Conservation (phyloP, 176 grass and related monocot species). For the Zea luxurians region DNA sequence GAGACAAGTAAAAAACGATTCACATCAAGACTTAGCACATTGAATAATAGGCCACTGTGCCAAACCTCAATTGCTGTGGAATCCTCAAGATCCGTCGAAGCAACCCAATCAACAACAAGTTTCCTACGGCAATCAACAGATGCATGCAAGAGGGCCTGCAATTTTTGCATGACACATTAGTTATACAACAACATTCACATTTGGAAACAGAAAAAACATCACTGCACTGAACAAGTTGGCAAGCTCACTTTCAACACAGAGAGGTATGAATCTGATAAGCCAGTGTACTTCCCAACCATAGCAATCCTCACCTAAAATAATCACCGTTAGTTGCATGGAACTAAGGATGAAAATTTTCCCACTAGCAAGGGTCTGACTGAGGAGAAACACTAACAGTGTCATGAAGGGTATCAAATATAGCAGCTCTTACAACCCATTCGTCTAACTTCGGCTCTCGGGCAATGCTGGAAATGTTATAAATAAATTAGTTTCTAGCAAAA, state of each 20-base stretch:
- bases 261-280: slow-evolving; percentile 72
- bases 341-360: slow-evolving; percentile 5
- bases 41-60: slow-evolving; percentile 1
- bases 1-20: slow-evolving; percentile 30
- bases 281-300: slow-evolving; percentile 80
- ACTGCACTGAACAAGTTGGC: neutral
- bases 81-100: slow-evolving; percentile 76
- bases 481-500: neutral
- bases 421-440: slow-evolving; percentile 63
- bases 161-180: neutral
- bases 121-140: slow-evolving; percentile 68
- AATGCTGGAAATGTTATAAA: slow-evolving; percentile 35
- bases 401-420: slow-evolving; percentile 52
- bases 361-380: slow-evolving; percentile 2
- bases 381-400: slow-evolving; percentile 51
- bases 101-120: slow-evolving; percentile 78
- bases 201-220: neutral
- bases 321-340: slow-evolving; percentile 14
- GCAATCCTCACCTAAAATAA: slow-evolving; percentile 64
- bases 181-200: neutral
- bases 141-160: slow-evolving; percentile 76
- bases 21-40: neutral
- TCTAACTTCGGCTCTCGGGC: slow-evolving; percentile 51
- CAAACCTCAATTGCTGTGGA: slow-evolving; percentile 55
- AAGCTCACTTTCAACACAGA: slow-evolving; percentile 65